These are phyloP conservation scores for Aureobasidium vineae DNA, from an alignment of 2,329 filamentous ascomycete species.

Conservation along the genomic window DNA sequence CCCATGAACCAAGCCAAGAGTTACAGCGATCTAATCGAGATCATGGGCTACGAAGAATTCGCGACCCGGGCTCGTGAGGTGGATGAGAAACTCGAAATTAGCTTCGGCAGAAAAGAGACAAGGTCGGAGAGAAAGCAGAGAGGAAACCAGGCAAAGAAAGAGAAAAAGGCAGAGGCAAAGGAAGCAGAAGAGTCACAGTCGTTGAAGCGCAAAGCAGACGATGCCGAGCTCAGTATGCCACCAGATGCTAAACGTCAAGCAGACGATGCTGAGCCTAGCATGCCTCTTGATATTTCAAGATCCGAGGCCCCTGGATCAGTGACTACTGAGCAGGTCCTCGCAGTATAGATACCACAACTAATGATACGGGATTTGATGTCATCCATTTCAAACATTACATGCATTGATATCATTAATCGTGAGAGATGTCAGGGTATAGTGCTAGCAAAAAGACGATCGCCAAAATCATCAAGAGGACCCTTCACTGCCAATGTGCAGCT, in stretches of 20 bases:
- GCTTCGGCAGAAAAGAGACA: slow-evolving; percentile 47
- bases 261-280: slow-evolving; percentile 33
- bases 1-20: slow-evolving; percentile 64
- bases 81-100: slow-evolving; percentile 62
- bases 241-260: slow-evolving; percentile 34
- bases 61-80: slow-evolving; percentile 61
- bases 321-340: slow-evolving; percentile 32
- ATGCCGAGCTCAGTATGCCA: slow-evolving; percentile 1
- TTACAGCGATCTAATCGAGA: slow-evolving; percentile 67
- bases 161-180: slow-evolving; percentile 39
- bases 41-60: slow-evolving; percentile 62
- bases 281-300: slow-evolving; percentile 33
- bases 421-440: background rate
- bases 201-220: slow-evolving; percentile 27
- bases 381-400: background rate
- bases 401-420: slow-evolving; percentile 1
- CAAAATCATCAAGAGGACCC: background rate
- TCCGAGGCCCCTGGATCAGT: slow-evolving; percentile 34
- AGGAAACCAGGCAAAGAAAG: slow-evolving; percentile 33
- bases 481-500: slow-evolving; percentile 12
- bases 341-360: slow-evolving; percentile 28
- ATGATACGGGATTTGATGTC: background rate
- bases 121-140: slow-evolving; percentile 45
- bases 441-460: background rate
- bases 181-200: slow-evolving; percentile 30